These are phyloP conservation scores for Hymenoscyphus fraxineus DNA, from an alignment of 2,329 filamentous ascomycete species.

Conservation along the genomic window DNA sequence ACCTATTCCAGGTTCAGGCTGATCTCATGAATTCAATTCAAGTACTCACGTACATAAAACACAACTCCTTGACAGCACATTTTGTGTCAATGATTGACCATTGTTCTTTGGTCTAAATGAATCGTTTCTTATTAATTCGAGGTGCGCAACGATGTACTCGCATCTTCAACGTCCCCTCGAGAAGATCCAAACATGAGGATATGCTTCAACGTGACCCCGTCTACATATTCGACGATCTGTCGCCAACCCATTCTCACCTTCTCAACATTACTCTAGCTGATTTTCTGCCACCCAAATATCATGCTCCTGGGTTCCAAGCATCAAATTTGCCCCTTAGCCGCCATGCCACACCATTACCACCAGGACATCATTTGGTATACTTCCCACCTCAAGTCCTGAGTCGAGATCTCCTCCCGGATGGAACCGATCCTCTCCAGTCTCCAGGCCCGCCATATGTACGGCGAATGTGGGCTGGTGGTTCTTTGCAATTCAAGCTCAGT, in stretches of 20 bases:
- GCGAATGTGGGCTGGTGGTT: constrained; percentile 87
- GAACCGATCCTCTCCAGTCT: constrained; percentile 75
- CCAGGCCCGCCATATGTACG: constrained; percentile 69
- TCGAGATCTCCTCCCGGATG: constrained; percentile 68
- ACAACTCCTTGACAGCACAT: not conserved
- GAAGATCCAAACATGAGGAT: not conserved
- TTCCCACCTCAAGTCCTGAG: constrained; percentile 69
- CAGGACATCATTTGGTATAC: constrained; percentile 80
- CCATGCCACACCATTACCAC: constrained; percentile 38
- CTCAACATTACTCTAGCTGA: constrained; percentile 60
- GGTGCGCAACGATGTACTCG: not conserved
- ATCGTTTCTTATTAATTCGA: not conserved
- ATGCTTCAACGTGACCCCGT: constrained; percentile 26
- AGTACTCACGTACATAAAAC: not conserved
- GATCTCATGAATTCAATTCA: not conserved
- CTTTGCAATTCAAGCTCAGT: constrained; percentile 50
- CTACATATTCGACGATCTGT: constrained; percentile 47
- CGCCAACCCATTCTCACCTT: constrained; percentile 60
- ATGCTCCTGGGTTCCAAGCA: constrained; percentile 20
- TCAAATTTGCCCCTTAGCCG: constrained; percentile 16
- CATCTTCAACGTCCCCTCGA: constrained; percentile 2
- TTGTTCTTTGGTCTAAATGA: constrained; percentile 1
- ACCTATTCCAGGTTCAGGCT: no score
- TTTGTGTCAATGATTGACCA: not conserved
- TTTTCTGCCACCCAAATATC: constrained; percentile 43